A percentile compares a stretch with the other conserved stretches of the same genome.
Conservation (phyloP, 371 early-diverging fungal genomes). For the Mucor sp. region DNA sequence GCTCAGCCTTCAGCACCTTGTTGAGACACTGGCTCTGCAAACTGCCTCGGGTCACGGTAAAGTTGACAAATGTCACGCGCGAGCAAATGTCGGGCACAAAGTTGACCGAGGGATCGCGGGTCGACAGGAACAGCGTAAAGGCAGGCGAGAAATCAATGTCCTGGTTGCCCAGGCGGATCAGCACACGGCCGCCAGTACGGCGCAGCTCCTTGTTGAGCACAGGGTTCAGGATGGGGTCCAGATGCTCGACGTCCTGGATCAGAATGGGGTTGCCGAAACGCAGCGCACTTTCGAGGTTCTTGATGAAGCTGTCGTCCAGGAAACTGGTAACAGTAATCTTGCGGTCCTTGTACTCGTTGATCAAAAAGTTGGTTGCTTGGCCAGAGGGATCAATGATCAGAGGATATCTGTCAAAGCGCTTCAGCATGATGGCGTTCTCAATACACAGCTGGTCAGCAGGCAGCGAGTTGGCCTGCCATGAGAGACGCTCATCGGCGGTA, state of each 20-base stretch:
- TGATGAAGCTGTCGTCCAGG: conserved; percentile 96
- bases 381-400: conserved; percentile 98
- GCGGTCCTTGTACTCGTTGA: conserved; percentile 83
- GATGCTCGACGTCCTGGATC: conserved; percentile 95
- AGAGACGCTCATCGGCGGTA: conserved; percentile 89
- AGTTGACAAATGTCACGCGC: conserved; percentile 98
- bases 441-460: conserved; percentile 93
- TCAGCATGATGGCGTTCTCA: conserved; percentile 97
- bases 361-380: conserved; percentile 88
- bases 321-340: conserved; percentile 96
- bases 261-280: conserved; percentile 98
- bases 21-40: conserved; percentile 97
- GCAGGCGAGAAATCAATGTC: conserved; percentile 99
- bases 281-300: conserved; percentile 95
- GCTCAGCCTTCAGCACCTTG: conserved; percentile 90
- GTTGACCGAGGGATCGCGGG: conserved; percentile 90
- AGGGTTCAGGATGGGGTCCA: conserved; percentile 97
- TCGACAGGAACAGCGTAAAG: conserved; percentile 93
- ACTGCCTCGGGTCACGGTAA: conserved; percentile 95
- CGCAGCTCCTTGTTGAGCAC: conserved; percentile 96
- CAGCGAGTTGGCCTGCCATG: conserved; percentile 88
- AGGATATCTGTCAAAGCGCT: conserved; percentile 94
- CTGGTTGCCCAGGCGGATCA: conserved; percentile 94
- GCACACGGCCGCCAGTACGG: conserved; percentile 95
- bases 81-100: conserved; percentile 97